A percentile compares a stretch with the other conserved stretches of the same genome.
Conservation (phyloP, 257 asterid genomes). For the Verbascum thapsus region DNA sequence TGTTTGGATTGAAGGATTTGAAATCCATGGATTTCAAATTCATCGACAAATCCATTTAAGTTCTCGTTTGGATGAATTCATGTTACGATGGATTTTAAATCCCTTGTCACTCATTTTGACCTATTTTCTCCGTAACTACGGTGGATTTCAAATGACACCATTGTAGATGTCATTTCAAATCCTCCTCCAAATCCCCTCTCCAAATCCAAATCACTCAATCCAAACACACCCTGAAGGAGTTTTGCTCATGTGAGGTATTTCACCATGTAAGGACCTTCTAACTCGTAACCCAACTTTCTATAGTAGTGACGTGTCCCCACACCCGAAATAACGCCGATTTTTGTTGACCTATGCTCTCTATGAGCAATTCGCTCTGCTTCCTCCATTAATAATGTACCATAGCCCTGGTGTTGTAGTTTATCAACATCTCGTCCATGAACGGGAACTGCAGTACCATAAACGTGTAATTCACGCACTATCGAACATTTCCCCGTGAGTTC, state of each 20-base stretch:
- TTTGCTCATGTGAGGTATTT: constrained; percentile 51
- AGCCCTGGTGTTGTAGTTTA: constrained; percentile 97
- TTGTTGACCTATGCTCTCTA: constrained; percentile 82
- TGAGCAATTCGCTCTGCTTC: constrained; percentile 86
- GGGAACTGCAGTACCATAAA: constrained; percentile 97
- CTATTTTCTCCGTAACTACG: too few species aligned
- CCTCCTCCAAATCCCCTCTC: too few species aligned
- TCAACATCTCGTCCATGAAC: constrained; percentile 94
- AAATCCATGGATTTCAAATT: too few species aligned
- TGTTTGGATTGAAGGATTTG: too few species aligned
- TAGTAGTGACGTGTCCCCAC: constrained; percentile 98
- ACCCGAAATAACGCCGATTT: constrained; percentile 91
- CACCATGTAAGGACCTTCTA: constrained; percentile 99
- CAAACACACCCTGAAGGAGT: too few species aligned
- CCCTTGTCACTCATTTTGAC: too few species aligned
- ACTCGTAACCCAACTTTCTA: constrained; percentile 92
- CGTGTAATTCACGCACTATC: constrained; percentile 90
- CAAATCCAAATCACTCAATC: too few species aligned
- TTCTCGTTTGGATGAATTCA: background rate
- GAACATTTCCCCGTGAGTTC: constrained; percentile 92
- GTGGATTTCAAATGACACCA: too few species aligned
- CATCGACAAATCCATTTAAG: background rate
- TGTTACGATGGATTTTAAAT: too few species aligned
- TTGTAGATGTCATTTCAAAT: too few species aligned
- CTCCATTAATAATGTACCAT: constrained; percentile 92